Percentiles rank a stretch among this genome's conserved stretches.
These are phyloP conservation scores for Alternaria ventricosa DNA, from an alignment of 2,329 filamentous ascomycete species.

Conservation along the genomic window DNA sequence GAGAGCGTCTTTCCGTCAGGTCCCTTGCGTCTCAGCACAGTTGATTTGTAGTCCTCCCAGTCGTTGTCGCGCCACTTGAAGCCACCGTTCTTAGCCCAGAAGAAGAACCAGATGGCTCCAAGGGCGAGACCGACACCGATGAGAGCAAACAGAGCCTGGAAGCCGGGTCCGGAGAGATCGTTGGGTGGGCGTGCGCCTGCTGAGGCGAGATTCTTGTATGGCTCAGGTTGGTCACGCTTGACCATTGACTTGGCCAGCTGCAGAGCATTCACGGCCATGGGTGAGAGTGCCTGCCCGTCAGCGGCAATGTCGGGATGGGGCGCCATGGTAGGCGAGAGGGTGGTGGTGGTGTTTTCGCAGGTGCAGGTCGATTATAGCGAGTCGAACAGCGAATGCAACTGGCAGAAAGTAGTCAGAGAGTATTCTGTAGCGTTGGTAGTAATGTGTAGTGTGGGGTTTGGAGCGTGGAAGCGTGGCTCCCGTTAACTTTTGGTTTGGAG, in stretches of 20 bases:
- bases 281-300: conserved; percentile 31
- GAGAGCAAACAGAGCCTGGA: conserved; percentile 86
- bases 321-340: conserved; percentile 36
- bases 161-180: conserved; percentile 61
- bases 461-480: conserved; percentile 14
- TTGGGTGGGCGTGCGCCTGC: conserved; percentile 45
- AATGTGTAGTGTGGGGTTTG: conserved; percentile 19
- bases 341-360: conserved; percentile 13
- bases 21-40: conserved; percentile 85
- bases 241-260: conserved; percentile 37
- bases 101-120: conserved; percentile 93
- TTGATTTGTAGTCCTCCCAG: conserved; percentile 99
- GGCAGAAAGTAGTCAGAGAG: conserved; percentile 21
- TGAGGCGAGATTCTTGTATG: conserved; percentile 33
- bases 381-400: conserved; percentile 23
- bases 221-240: conserved; percentile 28
- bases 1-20: conserved; percentile 87
- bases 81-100: conserved; percentile 91
- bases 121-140: conserved; percentile 79
- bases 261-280: conserved; percentile 39
- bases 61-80: conserved; percentile 85
- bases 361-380: background rate
- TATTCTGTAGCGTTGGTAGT: conserved; percentile 7
- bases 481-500: conserved; percentile 21
- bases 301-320: conserved; percentile 36